Evolutionary conservation across 192 early-diverging fungal genomes (phyloP).

Genomic region (Backusella mclennaniae): DNA sequence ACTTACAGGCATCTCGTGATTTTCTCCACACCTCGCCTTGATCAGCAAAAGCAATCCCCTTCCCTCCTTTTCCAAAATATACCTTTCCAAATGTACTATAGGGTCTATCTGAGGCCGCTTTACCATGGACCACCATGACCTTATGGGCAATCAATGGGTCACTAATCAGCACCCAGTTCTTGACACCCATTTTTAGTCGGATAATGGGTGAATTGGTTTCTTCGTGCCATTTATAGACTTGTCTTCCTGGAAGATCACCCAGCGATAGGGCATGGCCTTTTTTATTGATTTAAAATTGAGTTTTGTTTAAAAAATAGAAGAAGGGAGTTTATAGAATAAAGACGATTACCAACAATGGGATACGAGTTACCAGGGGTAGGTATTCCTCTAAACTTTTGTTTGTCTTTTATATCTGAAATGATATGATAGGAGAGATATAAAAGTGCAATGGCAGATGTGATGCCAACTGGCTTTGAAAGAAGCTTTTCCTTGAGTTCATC

Average conservation of each 20-base stretch:
- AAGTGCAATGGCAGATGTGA: not conserved
- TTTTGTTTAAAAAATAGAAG: not conserved
- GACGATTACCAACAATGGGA: not conserved
- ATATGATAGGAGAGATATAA: not conserved
- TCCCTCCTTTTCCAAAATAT: not conserved
- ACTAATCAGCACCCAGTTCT: slow-evolving; percentile 8
- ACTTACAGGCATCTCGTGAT: not conserved
- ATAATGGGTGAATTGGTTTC: slow-evolving; percentile 1
- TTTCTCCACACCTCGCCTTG: not conserved
- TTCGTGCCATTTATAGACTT: not conserved
- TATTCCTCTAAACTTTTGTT: not conserved
- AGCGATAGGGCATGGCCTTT: not conserved
- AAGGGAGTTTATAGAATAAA: not conserved
- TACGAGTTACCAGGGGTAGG: not conserved
- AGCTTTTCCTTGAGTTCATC: not conserved
- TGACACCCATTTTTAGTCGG: not conserved
- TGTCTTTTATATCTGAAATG: not conserved
- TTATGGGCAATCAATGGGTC: slow-evolving; percentile 4
- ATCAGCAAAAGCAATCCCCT: not conserved
- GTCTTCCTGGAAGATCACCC: not conserved
- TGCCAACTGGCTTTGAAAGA: not conserved
- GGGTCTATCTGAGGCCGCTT: not conserved
- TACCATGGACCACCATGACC: not conserved
- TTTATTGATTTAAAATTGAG: not conserved
- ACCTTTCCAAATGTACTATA: not conserved